Percentiles rank a stretch among this genome's conserved stretches.
These are phyloP conservation scores for Suillus subaureus DNA, from an alignment of 768 basidiomycete genomes.

Conservation along the genomic window DNA sequence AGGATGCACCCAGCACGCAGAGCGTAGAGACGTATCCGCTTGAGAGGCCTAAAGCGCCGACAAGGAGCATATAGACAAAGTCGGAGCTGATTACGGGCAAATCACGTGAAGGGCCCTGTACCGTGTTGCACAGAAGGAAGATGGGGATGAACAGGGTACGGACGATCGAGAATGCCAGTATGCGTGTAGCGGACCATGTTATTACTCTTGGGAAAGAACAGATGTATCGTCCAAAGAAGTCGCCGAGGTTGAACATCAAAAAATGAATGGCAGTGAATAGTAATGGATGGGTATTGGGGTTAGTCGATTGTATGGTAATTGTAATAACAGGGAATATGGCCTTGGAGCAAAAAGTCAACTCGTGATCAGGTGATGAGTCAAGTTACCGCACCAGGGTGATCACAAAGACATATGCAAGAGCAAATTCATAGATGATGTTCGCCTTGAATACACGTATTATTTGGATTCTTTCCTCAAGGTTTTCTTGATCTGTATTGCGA, in stretches of 20 bases:
- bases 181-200: conserved; percentile 66
- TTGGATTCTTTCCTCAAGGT: conserved; percentile 42
- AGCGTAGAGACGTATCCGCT: conserved; percentile 81
- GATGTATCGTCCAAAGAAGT: conserved; percentile 68
- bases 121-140: conserved; percentile 79
- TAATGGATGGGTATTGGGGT: conserved; percentile 68
- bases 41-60: conserved; percentile 70
- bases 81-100: conserved; percentile 71
- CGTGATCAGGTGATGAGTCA: conserved; percentile 2
- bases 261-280: conserved; percentile 82
- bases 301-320: conserved; percentile 68
- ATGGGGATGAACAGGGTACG: conserved; percentile 85
- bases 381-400: conserved; percentile 68
- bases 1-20: conserved; percentile 83
- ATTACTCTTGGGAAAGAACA: conserved; percentile 66
- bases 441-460: conserved; percentile 59
- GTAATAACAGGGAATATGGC: conserved; percentile 89
- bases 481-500: conserved; percentile 21
- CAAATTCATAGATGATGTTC: conserved; percentile 71
- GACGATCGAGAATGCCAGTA: conserved; percentile 63
- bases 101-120: conserved; percentile 48
- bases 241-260: conserved; percentile 75
- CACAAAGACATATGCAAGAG: conserved; percentile 73
- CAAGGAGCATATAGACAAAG: conserved; percentile 68
- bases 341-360: conserved; percentile 40